Evolutionary conservation across 2,329 filamentous ascomycete genomes (phyloP).

Genomic region (Furcasterigmium sp.): DNA sequence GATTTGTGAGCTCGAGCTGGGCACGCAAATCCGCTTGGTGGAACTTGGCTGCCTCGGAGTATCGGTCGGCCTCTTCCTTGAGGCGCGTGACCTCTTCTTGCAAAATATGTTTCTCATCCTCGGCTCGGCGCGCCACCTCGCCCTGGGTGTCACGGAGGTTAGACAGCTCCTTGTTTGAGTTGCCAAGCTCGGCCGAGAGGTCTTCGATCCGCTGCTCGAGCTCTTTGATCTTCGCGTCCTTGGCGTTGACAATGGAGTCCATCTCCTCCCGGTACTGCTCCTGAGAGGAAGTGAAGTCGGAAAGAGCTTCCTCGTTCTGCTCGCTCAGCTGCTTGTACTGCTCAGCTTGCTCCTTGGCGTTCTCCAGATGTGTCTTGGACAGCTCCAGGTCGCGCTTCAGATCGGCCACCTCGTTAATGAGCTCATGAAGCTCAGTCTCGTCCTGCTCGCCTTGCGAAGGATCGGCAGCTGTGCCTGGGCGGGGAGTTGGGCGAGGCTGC

Average conservation of each 20-base stretch:
- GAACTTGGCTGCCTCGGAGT: constrained; percentile 73
- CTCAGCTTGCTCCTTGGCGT: constrained; percentile 74
- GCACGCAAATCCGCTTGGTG: constrained; percentile 89
- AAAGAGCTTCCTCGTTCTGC: constrained; percentile 78
- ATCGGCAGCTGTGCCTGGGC: constrained; percentile 39
- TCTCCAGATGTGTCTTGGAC: constrained; percentile 73
- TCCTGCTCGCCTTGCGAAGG: constrained; percentile 41
- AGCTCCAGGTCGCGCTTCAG: constrained; percentile 84
- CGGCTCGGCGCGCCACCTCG: constrained; percentile 63
- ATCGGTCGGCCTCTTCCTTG: constrained; percentile 77
- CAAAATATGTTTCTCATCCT: constrained; percentile 76
- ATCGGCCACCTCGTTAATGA: constrained; percentile 78
- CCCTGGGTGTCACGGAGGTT: constrained; percentile 74
- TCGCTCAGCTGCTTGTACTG: constrained; percentile 87
- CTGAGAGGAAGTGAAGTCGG: constrained; percentile 71
- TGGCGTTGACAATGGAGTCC: constrained; percentile 68
- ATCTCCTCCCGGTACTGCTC: constrained; percentile 87
- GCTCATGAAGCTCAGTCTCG: constrained; percentile 67
- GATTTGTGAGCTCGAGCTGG: constrained; percentile 88
- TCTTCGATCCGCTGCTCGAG: constrained; percentile 80
- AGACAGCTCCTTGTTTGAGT: constrained; percentile 77
- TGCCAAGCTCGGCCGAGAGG: constrained; percentile 73
- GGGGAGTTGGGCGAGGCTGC: constrained; percentile 70
- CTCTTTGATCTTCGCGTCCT: constrained; percentile 74
- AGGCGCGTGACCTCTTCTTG: constrained; percentile 76